Evolutionary conservation across 2,329 filamentous ascomycete genomes (phyloP), one percentile per base, ranked within the genome.

Genomic region (Elsinoe necatrix): DNA sequence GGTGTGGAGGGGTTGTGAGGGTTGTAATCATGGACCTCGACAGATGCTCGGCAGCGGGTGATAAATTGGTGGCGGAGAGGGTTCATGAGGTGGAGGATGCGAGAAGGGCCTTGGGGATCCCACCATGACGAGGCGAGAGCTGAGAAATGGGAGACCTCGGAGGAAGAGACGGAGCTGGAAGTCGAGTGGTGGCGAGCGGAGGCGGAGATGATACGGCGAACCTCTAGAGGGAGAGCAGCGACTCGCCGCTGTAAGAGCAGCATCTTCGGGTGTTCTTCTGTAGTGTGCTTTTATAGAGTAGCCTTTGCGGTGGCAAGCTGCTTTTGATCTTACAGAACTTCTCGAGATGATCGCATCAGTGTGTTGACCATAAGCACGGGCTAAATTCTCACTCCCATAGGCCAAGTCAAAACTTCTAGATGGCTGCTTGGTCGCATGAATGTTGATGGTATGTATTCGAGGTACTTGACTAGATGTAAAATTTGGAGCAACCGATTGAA

Each of bases 81-180:
- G 74, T 98, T 97, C 92, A 98, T 97, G 63, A 95, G 85, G 72
- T 98, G 93, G 1, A 98, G 83, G 58, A 96, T 83, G 37, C 92
- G 84, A 3, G 90, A 96, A 5, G 92, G 86, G 54, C 93, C 93
- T 68, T 95, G 84, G 1, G 92, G 88, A 72, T 97, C 91, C 93
- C 93, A 98, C 93, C 93, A 98, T 65, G 86, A 86, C 62, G 87
- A 88, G 62, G 93, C 93, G 66, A 98, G 88, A 61, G 84, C 83
- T 67, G 90, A 90, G 80, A 98, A 98, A 76, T 98, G 93, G 16
- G 87, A 87, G 62, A 98, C 83, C 75, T 98, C 92, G 63, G 85
- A 82, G 55, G 87, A 81, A 66, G 95, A 95, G 72, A 98, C 88
- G 56, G 88, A 90, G 48, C 86, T 66, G 4, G 56, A 39, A 58